phyloP scores from a whole-genome alignment of 306 rosid species.

The Corylus heterophylla region DNA sequence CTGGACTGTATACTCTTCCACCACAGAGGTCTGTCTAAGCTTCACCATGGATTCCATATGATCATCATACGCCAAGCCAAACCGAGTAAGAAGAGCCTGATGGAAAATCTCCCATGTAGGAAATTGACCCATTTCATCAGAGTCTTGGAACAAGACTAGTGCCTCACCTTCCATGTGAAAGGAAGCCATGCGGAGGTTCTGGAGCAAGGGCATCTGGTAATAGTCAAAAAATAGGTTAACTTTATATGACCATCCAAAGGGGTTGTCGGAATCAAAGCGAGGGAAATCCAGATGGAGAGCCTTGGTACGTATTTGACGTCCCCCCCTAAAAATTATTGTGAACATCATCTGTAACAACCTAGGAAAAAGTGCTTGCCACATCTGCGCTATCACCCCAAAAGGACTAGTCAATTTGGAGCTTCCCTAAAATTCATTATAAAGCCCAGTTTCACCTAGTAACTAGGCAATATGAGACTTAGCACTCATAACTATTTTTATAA shows the following conservation, averaged over 20 bases:
- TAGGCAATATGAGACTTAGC: too few relatives aligned
- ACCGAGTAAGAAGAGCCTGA: neutral
- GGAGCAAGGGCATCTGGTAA: neutral
- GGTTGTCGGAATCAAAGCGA: neutral
- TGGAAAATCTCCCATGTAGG: neutral
- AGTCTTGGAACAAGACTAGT: too few relatives aligned
- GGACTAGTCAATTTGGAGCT: too few relatives aligned
- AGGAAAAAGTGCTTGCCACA: too few relatives aligned
- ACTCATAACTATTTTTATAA: too few relatives aligned
- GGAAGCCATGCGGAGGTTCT: neutral
- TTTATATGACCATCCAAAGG: neutral
- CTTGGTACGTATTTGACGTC: too few relatives aligned
- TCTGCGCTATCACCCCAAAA: too few relatives aligned
- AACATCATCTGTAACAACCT: too few relatives aligned
- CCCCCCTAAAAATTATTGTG: too few relatives aligned
- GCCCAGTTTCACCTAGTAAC: too few relatives aligned
- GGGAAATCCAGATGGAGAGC: neutral
- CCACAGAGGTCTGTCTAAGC: neutral
- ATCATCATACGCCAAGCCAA: neutral
- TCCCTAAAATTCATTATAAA: too few relatives aligned
- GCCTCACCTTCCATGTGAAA: neutral
- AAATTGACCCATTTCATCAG: too few relatives aligned
- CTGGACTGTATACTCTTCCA: neutral
- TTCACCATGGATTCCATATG: neutral
- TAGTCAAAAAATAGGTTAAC: neutral